Percentiles rank a stretch among this genome's conserved stretches.
These are phyloP conservation scores for Lipomyces yamanashiensis DNA, from an alignment of 805 yeast genomes.

Conservation along the genomic window DNA sequence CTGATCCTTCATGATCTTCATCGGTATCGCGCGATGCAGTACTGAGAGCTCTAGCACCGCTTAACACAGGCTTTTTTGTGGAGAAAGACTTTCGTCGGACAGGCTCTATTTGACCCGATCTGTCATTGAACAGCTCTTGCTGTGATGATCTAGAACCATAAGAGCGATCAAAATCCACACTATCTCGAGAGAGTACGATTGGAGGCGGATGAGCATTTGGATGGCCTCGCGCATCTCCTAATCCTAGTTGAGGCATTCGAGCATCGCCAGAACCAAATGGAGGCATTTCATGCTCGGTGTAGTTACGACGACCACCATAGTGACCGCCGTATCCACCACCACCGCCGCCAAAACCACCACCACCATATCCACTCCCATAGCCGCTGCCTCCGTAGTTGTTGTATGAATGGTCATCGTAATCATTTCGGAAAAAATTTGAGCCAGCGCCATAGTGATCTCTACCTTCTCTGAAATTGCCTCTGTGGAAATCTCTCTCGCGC, in stretches of 20 bases:
- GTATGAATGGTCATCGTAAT: conserved; percentile 6
- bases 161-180: conserved; percentile 32
- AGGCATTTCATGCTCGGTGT: conserved; percentile 15
- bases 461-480: conserved; percentile 7
- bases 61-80: conserved; percentile 13
- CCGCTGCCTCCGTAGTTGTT: neutral
- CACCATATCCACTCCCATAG: neutral
- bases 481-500: conserved; percentile 2
- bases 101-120: conserved; percentile 35
- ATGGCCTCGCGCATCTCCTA: conserved; percentile 27
- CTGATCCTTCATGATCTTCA: conserved; percentile 2
- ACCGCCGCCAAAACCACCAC: neutral
- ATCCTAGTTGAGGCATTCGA: conserved; percentile 18
- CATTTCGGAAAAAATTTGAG: conserved; percentile 3
- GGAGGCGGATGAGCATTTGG: conserved; percentile 11
- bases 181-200: conserved; percentile 31
- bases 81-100: conserved; percentile 27
- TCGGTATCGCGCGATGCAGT: neutral
- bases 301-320: conserved; percentile 13
- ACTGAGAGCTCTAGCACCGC: neutral
- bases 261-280: conserved; percentile 14
- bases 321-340: neutral
- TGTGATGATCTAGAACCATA: conserved; percentile 23
- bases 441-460: conserved; percentile 6
- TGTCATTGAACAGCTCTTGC: conserved; percentile 31